These are phyloP conservation scores for Hemileccinum impolitum DNA, from an alignment of 768 basidiomycete genomes.

Conservation along the genomic window DNA sequence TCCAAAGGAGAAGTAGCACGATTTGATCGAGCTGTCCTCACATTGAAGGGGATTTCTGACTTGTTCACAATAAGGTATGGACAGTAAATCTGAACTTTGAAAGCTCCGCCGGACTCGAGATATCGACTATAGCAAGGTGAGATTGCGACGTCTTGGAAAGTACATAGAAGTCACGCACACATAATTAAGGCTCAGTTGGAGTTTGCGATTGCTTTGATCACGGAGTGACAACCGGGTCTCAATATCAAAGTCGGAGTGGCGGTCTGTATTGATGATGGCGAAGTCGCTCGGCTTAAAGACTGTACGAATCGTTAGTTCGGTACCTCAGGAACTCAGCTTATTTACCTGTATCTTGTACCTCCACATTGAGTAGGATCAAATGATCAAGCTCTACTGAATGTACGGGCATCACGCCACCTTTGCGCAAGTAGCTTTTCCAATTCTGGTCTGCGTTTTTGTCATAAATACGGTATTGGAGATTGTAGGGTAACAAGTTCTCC, in stretches of 20 bases:
- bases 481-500: slow-evolving; percentile 93
- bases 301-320: slow-evolving; percentile 28
- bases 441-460: slow-evolving; percentile 94
- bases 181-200: slow-evolving; percentile 85
- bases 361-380: slow-evolving; percentile 84
- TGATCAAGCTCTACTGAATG: slow-evolving; percentile 93
- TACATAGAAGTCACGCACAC: slow-evolving; percentile 53
- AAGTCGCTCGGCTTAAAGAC: slow-evolving; percentile 94
- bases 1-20: slow-evolving; percentile 66
- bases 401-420: slow-evolving; percentile 93
- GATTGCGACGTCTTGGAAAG: background rate
- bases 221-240: slow-evolving; percentile 70
- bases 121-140: slow-evolving; percentile 51
- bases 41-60: slow-evolving; percentile 77
- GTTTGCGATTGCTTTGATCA: slow-evolving; percentile 70
- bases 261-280: slow-evolving; percentile 94
- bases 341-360: slow-evolving; percentile 85
- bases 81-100: slow-evolving; percentile 92
- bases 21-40: slow-evolving; percentile 61
- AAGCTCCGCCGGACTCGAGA: slow-evolving; percentile 89
- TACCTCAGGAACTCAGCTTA: background rate
- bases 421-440: slow-evolving; percentile 89
- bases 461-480: slow-evolving; percentile 93
- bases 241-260: slow-evolving; percentile 81
- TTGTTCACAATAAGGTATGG: slow-evolving; percentile 93